Base-by-base conservation (phyloP, 768 basidiomycete genomes). In the Pholiota molesta region DNA sequence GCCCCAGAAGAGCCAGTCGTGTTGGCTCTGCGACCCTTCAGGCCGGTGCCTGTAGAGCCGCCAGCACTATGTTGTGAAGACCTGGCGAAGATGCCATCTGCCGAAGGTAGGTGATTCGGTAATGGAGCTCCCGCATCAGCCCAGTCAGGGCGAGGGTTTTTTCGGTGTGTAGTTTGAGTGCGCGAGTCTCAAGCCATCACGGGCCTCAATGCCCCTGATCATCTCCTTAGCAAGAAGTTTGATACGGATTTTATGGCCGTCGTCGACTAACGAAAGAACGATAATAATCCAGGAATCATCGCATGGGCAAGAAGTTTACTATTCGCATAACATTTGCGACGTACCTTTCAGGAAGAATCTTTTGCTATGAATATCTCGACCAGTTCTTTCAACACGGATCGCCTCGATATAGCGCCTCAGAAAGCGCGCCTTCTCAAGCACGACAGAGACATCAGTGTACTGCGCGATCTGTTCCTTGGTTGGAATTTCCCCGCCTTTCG, bases 331-430 rank as follows among this genome's bases (percentile, higher is more conserved):
- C 29, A 29, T 29, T 29, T 29, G 11, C 2, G 0, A 62, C 69
- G 13, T 35, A 68, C 75, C 65, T 65, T 75, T 74, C 7, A 75
- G 49, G 39, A 75, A 74, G 62, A 76, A 77, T 2, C 74, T 67
- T n/a, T 45, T 64, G 5, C 66, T 63, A 31, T 77, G 77, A 26
- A 77, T 68, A 0, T 71, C 65, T 26, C 74, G 62, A 0, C 77
- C 77, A 0, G 62, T 60, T 47, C 66, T 69, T 53, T 78, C 77
- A 0, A 69, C 67, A 1, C 75, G 67, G 19, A 77, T 72, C 9
- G 73, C 74, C 52, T 75, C 71, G 10, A 76, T 60, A 54, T 77
- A 78, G 35, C 61, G 49, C 33, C 65, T 66, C 45, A 72, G 62
- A 64, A 4, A 40, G 3, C 39, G 39, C 39, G 13, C 17, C 39